phyloP scores from a whole-genome alignment of 768 basidiomycete genomes.

The Amylocystis lapponica region DNA sequence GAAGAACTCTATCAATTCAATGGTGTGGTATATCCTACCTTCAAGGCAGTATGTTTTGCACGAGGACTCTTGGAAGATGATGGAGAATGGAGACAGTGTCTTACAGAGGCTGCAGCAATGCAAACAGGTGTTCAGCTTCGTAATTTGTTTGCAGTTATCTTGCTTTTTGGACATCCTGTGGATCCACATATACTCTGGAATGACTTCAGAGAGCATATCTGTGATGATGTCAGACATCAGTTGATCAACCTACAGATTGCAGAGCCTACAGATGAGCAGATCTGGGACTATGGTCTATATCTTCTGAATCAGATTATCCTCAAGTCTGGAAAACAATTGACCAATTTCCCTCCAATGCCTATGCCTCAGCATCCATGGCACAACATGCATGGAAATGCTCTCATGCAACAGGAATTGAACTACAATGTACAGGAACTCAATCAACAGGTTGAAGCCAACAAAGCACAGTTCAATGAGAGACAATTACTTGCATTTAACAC shows the following conservation, averaged over 20 bases:
- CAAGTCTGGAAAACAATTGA: constrained; percentile 18
- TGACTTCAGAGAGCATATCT: constrained; percentile 29
- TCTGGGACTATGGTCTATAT: constrained; percentile 38
- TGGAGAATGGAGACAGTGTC: constrained; percentile 34
- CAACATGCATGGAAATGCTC: constrained; percentile 13
- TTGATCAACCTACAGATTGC: constrained; percentile 12
- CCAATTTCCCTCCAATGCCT: constrained; percentile 29
- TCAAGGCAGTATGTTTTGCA: constrained; percentile 36
- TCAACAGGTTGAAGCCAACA: not conserved
- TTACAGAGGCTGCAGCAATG: constrained; percentile 35
- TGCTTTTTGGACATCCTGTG: constrained; percentile 24
- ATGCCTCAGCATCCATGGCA: constrained; percentile 22
- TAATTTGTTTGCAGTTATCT: constrained; percentile 35
- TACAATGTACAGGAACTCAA: constrained; percentile 16
- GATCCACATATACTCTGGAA: constrained; percentile 35
- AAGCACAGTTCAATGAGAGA: constrained; percentile 10
- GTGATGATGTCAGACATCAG: constrained; percentile 32
- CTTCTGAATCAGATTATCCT: constrained; percentile 28
- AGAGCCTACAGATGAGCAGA: constrained; percentile 24
- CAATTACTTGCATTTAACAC: constrained; percentile 14
- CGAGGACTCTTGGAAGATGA: constrained; percentile 38
- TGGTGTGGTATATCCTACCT: constrained; percentile 23
- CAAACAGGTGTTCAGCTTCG: constrained; percentile 32
- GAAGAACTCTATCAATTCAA: constrained; percentile 22
- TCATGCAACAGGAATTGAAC: constrained; percentile 28